Evolutionary conservation across 331 rosid species (phyloP), one percentile per base, ranked within the genome.

Genomic region (Quercus tomentella): DNA sequence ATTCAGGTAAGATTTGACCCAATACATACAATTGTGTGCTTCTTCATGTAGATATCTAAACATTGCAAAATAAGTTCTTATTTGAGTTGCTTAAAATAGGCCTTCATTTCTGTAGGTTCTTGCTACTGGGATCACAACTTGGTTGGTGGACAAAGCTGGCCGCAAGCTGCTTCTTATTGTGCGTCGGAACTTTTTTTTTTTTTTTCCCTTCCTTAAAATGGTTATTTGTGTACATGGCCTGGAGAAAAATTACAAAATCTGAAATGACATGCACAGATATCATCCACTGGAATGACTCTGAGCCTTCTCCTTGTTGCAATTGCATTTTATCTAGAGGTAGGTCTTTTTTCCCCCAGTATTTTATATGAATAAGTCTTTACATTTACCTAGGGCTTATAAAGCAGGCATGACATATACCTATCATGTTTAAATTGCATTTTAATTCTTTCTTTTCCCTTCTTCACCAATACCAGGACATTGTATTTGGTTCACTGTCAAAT

Each of bases 121-220:
- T 61, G 91, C 92, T 30, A 91, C 97, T 77, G 97, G 88, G 76
- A 11, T 93, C 51, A 30, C 97, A 33, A 91, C 97, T 7, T 91
- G 97, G 96, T 83, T 93, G 84, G 86, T 86, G 56, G 97, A 93
- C 89, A 89, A 84, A 88, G 84, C 92, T 41, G 97, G 97, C 12
- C 92, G 97, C 66, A 87, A 97, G 87, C 51, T 88, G 75, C 93
- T 93, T 67, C 87, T 93, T 72, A 85, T 89, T 69, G 97, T 93
- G 57, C 41, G 94, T 80, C 77, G 37, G 82, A 66, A 76, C 37
- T n/a, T n/a, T n/a, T n/a, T 70, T 35, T 28, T 73, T 61, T 15
- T 70, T 4, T 31, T 31, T 4, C 30, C 23, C 2, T 14, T 12
- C 4, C 26, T 8, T 25, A 15, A 20, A 57, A 31, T 18, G 31